Base-by-base conservation (phyloP, 176 grass and related monocot species). In the Eragrostis nindensis region DNA sequence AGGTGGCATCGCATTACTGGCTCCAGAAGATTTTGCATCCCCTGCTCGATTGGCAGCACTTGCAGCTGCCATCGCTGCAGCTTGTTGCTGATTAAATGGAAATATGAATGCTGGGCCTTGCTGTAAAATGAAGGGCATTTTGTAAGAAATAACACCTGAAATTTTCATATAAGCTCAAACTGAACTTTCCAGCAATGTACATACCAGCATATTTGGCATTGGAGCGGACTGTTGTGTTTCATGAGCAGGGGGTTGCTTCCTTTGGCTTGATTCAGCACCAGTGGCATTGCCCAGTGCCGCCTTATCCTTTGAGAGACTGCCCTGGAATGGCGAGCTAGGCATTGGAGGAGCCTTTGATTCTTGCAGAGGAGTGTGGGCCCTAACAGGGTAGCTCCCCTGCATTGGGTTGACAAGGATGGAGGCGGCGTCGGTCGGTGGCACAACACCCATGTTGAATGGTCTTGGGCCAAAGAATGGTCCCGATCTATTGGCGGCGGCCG, bases 21-120 rank as follows among this genome's bases (percentile, higher is more conserved):
- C 53, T 22, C 77, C 80, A 73, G 81, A 64, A 42, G 92, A 85
- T 82, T 91, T 94, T 76, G 81, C 56, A 68, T 88, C 86, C 1
- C 81, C 89, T n/a, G 68, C 73, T 87, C 90, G 84, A 50, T 63
- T 84, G 36, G 85, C 90, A 30, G 79, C 90, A 50, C 81, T 80
- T 73, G 81, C 87, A 18, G 84, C 89, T 17, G 87, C 89, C 48
- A 87, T 86, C 0, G 79, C 87, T 15, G 89, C 82, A 21, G 90
- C 87, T 7, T 93, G 92, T 62, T 93, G 95, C 61, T 92, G 97
- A 63, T 95, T 95, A 68, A 99, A 79, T 27, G 97, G 88, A 75
- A 96, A 93, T 61, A 99, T 84, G 62, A 99, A 96, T 61, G 97
- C 79, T 61, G 90, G 97, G 26, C 66, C 87, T 61, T 88, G 93